phyloP scores from a whole-genome alignment of 345 rosid species.

The Salix brachista region DNA sequence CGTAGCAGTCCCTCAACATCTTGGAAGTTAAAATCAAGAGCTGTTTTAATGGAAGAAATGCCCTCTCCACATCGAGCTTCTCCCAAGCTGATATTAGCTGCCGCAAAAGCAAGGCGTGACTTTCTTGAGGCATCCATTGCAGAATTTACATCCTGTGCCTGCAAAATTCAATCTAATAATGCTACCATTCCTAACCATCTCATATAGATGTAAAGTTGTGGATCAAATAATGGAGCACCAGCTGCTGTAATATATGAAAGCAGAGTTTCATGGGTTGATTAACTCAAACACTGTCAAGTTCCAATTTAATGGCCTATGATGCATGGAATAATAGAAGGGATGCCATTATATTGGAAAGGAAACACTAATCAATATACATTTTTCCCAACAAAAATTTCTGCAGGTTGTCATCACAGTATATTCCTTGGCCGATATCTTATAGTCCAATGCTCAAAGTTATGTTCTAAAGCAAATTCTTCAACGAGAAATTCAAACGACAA shows the following conservation, averaged over 20 bases:
- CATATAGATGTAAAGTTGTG: not conserved
- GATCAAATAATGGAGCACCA: not conserved
- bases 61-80: conserved; percentile 58
- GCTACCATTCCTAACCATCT: not conserved
- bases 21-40: conserved; percentile 94
- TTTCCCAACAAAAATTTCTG: not conserved
- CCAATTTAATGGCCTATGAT: not conserved
- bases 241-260: not conserved
- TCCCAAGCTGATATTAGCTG: conserved; percentile 45
- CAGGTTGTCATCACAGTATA: not conserved
- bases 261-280: not conserved
- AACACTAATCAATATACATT: not conserved
- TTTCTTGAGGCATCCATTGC: conserved; percentile 98
- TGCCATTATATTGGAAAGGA: not conserved
- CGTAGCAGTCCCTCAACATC: conserved; percentile 76
- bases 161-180: conserved; percentile 26
- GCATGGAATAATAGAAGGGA: not conserved
- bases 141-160: conserved; percentile 72
- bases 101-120: conserved; percentile 61
- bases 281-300: not conserved
- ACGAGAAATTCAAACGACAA: not conserved
- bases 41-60: conserved; percentile 58
- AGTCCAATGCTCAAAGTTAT: not conserved
- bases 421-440: not conserved
- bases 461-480: not conserved